Percentiles rank a stretch among this genome's conserved stretches.
Evolutionary conservation across 305 asterid species (phyloP).

Genomic region (Ajuga reptans): DNA sequence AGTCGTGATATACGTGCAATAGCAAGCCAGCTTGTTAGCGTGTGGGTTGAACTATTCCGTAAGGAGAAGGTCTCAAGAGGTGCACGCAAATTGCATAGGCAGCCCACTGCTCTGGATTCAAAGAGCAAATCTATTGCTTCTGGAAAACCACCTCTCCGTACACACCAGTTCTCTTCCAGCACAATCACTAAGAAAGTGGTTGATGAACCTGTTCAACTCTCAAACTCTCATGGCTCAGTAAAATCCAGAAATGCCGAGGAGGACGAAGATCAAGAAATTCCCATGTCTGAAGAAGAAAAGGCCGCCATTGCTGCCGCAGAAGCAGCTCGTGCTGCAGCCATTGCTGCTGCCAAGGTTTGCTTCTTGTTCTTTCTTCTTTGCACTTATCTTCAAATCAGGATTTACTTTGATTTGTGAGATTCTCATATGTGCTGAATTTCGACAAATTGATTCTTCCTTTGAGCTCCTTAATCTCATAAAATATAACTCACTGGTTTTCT

Average conservation of each 20-base stretch:
- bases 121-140: constrained; percentile 47
- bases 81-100: constrained; percentile 51
- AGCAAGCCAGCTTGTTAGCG: constrained; percentile 95
- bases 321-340: constrained; percentile 84
- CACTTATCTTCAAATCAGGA: constrained; percentile 9
- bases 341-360: constrained; percentile 95
- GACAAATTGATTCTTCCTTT: constrained; percentile 13
- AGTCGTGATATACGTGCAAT: constrained; percentile 99
- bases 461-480: constrained; percentile 16
- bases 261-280: constrained; percentile 41
- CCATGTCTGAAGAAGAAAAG: constrained; percentile 82
- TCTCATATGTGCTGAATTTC: neutral
- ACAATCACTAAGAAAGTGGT: constrained; percentile 37
- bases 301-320: constrained; percentile 91
- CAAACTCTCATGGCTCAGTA: constrained; percentile 51
- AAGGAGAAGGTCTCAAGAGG: constrained; percentile 85
- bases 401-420: constrained; percentile 12
- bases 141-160: constrained; percentile 74
- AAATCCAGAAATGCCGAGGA: constrained; percentile 36
- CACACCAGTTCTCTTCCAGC: constrained; percentile 28
- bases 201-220: constrained; percentile 33
- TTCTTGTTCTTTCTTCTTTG: constrained; percentile 17
- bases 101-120: constrained; percentile 40
- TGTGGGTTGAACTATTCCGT: constrained; percentile 93
- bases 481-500: neutral